These are phyloP conservation scores for Aspergillus nanangensis DNA, from an alignment of 495 filamentous ascomycete species.

Conservation along the genomic window DNA sequence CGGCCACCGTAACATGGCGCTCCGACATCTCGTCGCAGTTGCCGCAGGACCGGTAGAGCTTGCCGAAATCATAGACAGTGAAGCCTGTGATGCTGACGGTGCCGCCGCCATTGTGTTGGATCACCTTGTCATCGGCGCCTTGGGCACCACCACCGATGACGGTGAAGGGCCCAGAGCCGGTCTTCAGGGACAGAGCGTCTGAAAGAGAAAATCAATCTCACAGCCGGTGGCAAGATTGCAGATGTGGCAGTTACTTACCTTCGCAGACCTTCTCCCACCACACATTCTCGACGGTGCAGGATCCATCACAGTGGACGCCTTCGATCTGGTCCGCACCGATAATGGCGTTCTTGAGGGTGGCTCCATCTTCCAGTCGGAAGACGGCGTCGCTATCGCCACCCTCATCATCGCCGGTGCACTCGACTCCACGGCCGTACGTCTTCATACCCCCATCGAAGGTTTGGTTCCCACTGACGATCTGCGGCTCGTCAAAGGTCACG, in stretches of 20 bases:
- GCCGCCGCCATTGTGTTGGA: constrained; percentile 58
- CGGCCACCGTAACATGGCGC: constrained; percentile 45
- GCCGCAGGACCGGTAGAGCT: constrained; percentile 56
- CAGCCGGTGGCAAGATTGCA: no score
- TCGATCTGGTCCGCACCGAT: constrained; percentile 51
- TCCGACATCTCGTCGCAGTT: constrained; percentile 46
- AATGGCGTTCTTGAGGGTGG: constrained; percentile 49
- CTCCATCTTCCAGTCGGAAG: constrained; percentile 45
- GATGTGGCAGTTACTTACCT: constrained; percentile 6
- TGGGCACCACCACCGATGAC: constrained; percentile 57
- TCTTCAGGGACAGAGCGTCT: constrained; percentile 18
- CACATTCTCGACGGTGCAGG: constrained; percentile 49
- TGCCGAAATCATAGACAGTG: constrained; percentile 43
- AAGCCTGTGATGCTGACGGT: constrained; percentile 56
- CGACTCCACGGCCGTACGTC: constrained; percentile 40
- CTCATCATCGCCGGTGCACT: constrained; percentile 40
- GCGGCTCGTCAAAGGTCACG: constrained; percentile 18
- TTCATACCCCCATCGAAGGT: constrained; percentile 42
- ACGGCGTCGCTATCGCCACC: constrained; percentile 47
- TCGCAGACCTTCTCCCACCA: constrained; percentile 37
- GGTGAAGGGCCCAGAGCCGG: constrained; percentile 33
- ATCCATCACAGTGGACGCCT: constrained; percentile 47
- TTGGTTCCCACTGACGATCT: constrained; percentile 32
- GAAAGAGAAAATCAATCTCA: no score
- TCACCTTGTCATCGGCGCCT: constrained; percentile 55